phyloP scores from a whole-genome alignment of 495 filamentous ascomycete species.

The Penicillium odoratum region DNA sequence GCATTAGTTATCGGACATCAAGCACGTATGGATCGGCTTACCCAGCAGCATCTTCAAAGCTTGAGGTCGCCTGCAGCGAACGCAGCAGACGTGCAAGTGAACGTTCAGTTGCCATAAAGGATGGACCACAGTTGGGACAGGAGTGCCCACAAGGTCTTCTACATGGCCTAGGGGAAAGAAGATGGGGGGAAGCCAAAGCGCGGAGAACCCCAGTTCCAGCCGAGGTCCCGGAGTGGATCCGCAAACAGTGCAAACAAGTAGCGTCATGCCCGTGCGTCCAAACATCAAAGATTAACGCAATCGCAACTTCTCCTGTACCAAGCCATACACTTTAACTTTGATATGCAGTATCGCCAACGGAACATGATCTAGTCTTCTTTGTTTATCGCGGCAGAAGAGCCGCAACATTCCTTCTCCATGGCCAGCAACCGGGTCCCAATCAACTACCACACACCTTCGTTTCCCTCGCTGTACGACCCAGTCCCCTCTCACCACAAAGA shows the following conservation, averaged over 20 bases:
- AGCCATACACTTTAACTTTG: neutral
- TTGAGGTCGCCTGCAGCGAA: slow-evolving; percentile 49
- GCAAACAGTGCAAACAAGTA: slow-evolving; percentile 46
- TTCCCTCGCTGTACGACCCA: slow-evolving; percentile 88
- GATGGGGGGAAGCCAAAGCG: slow-evolving; percentile 20
- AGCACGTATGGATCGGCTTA: slow-evolving; percentile 36
- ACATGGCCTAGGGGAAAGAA: slow-evolving; percentile 22
- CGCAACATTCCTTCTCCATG: slow-evolving; percentile 21
- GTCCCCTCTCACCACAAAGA: slow-evolving; percentile 51
- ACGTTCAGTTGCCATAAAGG: slow-evolving; percentile 48
- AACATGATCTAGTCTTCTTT: slow-evolving; percentile 4
- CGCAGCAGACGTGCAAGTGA: slow-evolving; percentile 54
- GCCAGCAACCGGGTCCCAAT: slow-evolving; percentile 55
- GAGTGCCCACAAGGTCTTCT: slow-evolving; percentile 15
- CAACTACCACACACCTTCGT: slow-evolving; percentile 70
- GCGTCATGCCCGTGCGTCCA: slow-evolving; percentile 11
- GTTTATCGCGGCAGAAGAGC: neutral
- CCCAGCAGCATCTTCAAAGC: slow-evolving; percentile 52
- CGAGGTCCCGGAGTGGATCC: slow-evolving; percentile 35
- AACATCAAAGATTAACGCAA: slow-evolving; percentile 2
- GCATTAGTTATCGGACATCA: slow-evolving; percentile 16
- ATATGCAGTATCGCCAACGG: neutral
- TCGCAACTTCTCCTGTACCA: neutral
- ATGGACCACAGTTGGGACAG: slow-evolving; percentile 5
- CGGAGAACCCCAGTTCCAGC: slow-evolving; percentile 38